A percentile compares a stretch with the other conserved stretches of the same genome.
These are phyloP conservation scores for Cyamopsis tetragonoloba DNA, from an alignment of 306 rosid genomes.

Conservation along the genomic window DNA sequence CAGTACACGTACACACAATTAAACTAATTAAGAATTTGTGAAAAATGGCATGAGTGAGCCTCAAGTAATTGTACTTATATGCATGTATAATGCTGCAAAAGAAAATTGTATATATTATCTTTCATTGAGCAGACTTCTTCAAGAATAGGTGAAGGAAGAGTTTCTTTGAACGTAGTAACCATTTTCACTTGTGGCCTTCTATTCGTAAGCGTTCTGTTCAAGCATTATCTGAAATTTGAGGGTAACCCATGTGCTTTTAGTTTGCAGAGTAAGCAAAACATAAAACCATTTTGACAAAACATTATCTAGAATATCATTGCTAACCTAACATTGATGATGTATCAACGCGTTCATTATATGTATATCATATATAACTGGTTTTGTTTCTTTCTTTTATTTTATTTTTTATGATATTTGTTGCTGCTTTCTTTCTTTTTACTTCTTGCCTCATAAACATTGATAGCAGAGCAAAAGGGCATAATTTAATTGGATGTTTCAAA, in stretches of 20 bases:
- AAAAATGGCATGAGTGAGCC: constrained; percentile 23
- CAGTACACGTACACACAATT: no score
- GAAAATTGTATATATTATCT: constrained; percentile 13
- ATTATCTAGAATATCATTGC: neutral
- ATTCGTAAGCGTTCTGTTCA: constrained; percentile 29
- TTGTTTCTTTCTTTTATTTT: no score
- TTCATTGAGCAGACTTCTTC: constrained; percentile 13
- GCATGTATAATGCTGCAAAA: constrained; percentile 24
- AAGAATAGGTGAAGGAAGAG: constrained; percentile 28
- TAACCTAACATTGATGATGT: neutral
- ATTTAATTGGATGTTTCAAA: neutral
- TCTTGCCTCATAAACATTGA: neutral
- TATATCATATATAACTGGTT: neutral
- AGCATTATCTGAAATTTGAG: constrained; percentile 23
- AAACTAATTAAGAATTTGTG: neutral
- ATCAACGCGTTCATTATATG: neutral
- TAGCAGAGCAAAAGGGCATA: neutral
- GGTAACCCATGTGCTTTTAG: constrained; percentile 49
- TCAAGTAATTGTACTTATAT: constrained; percentile 30
- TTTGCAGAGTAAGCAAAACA: constrained; percentile 40
- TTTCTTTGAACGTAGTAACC: constrained; percentile 33
- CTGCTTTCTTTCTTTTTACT: neutral
- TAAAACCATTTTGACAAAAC: constrained; percentile 1
- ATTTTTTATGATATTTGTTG: neutral
- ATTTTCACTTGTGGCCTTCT: constrained; percentile 16